Percentiles rank a stretch among this genome's conserved stretches.
These are phyloP conservation scores for Apiospora pterosperma DNA, from an alignment of 2,329 filamentous ascomycete species.

Conservation along the genomic window DNA sequence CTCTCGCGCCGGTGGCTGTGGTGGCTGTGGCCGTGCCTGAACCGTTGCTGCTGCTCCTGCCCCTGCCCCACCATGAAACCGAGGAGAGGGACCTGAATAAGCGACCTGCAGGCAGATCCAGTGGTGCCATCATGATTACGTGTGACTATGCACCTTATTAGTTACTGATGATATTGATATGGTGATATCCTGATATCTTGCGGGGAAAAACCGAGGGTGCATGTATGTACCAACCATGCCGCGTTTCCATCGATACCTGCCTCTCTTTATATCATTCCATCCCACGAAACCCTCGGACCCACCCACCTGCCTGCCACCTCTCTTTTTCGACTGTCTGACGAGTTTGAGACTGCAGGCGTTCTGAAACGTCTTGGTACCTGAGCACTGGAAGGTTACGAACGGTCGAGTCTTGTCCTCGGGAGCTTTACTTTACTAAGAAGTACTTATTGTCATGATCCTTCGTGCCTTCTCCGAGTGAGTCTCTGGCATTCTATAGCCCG, in stretches of 20 bases:
- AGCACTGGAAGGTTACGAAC: too few relatives aligned
- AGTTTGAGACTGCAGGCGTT: neutral
- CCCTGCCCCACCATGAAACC: neutral
- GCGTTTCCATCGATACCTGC: neutral
- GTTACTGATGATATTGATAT: neutral
- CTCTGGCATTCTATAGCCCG: neutral
- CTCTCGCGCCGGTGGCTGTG: neutral
- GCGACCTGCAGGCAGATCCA: neutral
- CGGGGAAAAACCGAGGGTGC: neutral
- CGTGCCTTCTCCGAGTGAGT: too few relatives aligned
- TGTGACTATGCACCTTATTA: neutral
- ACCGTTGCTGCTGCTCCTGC: neutral
- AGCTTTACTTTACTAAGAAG: too few relatives aligned
- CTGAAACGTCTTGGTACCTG: neutral
- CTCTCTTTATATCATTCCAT: neutral
- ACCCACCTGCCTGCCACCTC: neutral
- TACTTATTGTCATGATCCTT: too few relatives aligned
- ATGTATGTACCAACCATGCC: too few relatives aligned
- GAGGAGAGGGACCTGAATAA: neutral
- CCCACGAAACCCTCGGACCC: neutral
- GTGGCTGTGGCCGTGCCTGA: neutral
- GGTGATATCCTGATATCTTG: too few relatives aligned
- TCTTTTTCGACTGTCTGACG: neutral
- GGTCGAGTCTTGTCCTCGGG: too few relatives aligned
- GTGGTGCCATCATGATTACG: neutral